Evolutionary conservation across 2,329 filamentous ascomycete genomes (phyloP).

Genomic region (Trichoderma sp.): DNA sequence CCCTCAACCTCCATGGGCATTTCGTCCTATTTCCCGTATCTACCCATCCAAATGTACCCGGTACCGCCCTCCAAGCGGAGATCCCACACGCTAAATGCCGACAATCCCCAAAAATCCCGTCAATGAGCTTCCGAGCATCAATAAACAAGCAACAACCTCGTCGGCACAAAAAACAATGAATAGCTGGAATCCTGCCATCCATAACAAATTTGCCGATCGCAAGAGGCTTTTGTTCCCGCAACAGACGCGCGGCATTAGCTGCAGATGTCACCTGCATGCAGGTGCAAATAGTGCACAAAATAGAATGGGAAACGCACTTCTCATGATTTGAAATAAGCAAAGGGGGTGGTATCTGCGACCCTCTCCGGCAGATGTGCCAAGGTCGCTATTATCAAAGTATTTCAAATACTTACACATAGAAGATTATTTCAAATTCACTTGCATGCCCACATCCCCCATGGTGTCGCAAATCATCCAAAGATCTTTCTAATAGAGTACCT

Average conservation of each 20-base stretch:
- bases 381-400: not conserved
- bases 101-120: conserved; percentile 1
- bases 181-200: not conserved
- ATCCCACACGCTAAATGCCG: conserved; percentile 2
- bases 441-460: not conserved
- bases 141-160: not conserved
- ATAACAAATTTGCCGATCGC: not conserved
- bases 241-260: not conserved
- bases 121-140: not conserved
- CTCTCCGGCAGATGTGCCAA: not conserved
- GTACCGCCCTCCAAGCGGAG: not conserved
- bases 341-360: not conserved
- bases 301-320: not conserved
- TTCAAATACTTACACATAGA: not conserved
- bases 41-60: not conserved
- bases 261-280: not conserved
- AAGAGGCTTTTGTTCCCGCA: not conserved
- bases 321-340: not conserved
- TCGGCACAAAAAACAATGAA: not conserved
- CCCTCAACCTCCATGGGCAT: not conserved
- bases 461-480: not conserved
- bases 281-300: not conserved
- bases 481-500: not conserved
- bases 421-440: not conserved
- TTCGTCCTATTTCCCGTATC: not conserved